Evolutionary conservation across 2,329 filamentous ascomycete species (phyloP), one percentile per base, ranked within the genome.

Genomic region (Aspergillus japonicus): DNA sequence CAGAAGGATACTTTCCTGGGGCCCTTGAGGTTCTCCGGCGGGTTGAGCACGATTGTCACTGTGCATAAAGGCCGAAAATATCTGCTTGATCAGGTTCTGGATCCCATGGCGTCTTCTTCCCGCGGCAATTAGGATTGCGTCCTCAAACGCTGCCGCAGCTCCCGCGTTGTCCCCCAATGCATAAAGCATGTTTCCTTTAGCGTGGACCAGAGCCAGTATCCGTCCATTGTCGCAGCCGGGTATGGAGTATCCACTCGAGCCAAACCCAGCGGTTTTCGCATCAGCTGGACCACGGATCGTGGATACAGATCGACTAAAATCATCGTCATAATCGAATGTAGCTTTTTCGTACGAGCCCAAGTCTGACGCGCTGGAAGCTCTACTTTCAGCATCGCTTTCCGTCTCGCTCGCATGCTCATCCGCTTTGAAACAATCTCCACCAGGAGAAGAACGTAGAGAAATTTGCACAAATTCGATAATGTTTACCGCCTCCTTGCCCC

Each of bases 151-250:
- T 67, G 87, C 86, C 1, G 94, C 92, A 47, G 95, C 95, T 47
- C 83, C 86, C 44, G 83, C 81, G 64, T 95, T 90, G 65, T 97
- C 89, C 50, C 94, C 94, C 31, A 96, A 79, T 26, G 91, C 87
- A 76, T 99, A 99, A 1, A 98, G 82, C 89, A 98, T 96, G 64
- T 98, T 98, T n/a, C 94, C 95, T 75, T 98, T 99, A 21, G 94
- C 93, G 76, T 99, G 95, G 47, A 98, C 87, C 16, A 99, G 83
- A n/a, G 92, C 90, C 49, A 99, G 83, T 69, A 99, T 92, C 61
- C 95, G 87, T 8, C 94, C 95, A 72, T 97, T 98, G 66, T 99
- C 95, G 48, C 85, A 87, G 2, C 89, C 92, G 5, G 92, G 85
- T 48, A 99, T 88, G 14, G 87, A 85, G 74, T 96, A 98, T 16